phyloP scores from a whole-genome alignment of 2,329 filamentous ascomycete genomes.

The Tolypocladium album region DNA sequence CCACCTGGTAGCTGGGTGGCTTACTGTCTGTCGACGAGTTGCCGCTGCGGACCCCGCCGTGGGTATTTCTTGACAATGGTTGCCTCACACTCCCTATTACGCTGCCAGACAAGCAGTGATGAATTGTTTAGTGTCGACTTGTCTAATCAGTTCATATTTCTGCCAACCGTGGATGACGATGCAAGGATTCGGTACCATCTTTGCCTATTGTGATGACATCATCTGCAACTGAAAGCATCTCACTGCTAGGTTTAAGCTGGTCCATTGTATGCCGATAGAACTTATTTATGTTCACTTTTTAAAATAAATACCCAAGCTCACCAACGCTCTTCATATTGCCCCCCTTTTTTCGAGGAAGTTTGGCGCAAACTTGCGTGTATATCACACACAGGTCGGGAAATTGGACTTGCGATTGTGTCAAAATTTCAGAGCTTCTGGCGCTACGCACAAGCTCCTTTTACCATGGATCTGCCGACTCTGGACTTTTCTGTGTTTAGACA shows the following conservation, averaged over 20 bases:
- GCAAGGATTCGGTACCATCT: not conserved
- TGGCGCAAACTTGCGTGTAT: not conserved
- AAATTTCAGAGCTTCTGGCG: not conserved
- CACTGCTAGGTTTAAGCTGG: not conserved
- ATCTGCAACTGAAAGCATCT: not conserved
- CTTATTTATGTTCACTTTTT: not conserved
- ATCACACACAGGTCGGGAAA: not conserved
- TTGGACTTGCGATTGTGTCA: not conserved
- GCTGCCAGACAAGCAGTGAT: not conserved
- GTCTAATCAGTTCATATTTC: not conserved
- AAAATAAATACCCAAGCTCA: not conserved
- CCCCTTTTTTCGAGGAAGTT: not conserved
- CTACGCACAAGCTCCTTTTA: not conserved
- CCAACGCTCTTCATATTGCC: not conserved
- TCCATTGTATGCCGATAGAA: not conserved
- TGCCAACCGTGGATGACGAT: not conserved
- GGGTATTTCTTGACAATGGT: not conserved
- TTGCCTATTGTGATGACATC: not conserved
- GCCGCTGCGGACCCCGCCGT: not conserved
- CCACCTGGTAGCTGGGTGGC: not conserved
- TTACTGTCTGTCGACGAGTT: not conserved
- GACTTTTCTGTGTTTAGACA: not conserved
- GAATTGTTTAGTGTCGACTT: not conserved
- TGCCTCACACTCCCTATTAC: not conserved
- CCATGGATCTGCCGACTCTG: not conserved